phyloP scores from a whole-genome alignment of 305 asterid genomes.

The Fraxinus nigra region DNA sequence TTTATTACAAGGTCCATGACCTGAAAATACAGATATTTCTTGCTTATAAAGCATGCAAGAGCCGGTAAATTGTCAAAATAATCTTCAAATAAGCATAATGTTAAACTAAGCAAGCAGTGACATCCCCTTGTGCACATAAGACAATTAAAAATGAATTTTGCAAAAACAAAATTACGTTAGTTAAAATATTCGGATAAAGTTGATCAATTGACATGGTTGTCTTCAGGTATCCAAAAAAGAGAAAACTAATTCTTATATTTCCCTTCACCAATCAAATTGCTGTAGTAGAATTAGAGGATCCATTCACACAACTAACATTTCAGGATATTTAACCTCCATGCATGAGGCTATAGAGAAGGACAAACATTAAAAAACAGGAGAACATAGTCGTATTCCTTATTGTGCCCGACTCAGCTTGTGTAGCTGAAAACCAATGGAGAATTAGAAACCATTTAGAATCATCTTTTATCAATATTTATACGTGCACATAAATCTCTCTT shows the following conservation, averaged over 20 bases:
- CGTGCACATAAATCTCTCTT: background rate
- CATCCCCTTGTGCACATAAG: background rate
- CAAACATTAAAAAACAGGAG: background rate
- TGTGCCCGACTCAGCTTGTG: background rate
- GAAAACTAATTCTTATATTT: background rate
- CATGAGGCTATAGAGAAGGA: background rate
- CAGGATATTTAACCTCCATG: background rate
- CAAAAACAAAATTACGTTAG: background rate
- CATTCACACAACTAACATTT: background rate
- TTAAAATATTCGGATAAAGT: background rate
- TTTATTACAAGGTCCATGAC: slow-evolving; percentile 63
- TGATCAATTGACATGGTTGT: background rate
- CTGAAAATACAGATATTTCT: slow-evolving; percentile 33
- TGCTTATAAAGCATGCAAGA: slow-evolving; percentile 12
- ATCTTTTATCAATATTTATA: slow-evolving; percentile 5
- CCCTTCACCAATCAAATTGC: background rate
- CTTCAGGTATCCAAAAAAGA: background rate
- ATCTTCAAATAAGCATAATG: slow-evolving; percentile 5
- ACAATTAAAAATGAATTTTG: background rate
- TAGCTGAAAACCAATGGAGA: background rate
- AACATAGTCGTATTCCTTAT: background rate
- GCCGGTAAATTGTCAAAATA: background rate
- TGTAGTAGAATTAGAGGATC: background rate
- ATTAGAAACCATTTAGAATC: background rate
- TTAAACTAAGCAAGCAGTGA: background rate